phyloP scores from a whole-genome alignment of 108 stramenopile species.

The Licmophora abbreviata region DNA sequence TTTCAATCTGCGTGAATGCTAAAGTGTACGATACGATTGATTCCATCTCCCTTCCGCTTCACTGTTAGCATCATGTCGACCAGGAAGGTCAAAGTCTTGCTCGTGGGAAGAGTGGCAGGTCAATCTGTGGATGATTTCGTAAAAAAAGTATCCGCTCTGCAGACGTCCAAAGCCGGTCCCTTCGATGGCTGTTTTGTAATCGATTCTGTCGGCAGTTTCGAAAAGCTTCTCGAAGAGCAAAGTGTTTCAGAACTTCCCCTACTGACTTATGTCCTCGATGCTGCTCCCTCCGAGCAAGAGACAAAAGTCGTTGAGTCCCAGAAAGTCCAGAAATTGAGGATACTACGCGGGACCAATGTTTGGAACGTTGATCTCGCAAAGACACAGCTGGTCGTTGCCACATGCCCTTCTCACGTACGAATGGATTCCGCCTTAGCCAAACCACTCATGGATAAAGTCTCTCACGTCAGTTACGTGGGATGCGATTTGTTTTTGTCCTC shows the following conservation, averaged over 20 bases:
- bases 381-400: conserved; percentile 22
- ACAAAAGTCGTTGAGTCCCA: conserved; percentile 1
- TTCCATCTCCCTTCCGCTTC: no score
- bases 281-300: neutral
- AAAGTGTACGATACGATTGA: no score
- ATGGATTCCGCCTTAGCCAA: conserved; percentile 5
- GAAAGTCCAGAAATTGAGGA: conserved; percentile 10
- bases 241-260: conserved; percentile 15
- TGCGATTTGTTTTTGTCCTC: conserved; percentile 69
- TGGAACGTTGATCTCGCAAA: conserved; percentile 14
- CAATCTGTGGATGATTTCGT: conserved; percentile 33
- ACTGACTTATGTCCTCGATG: conserved; percentile 32
- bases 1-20: no score
- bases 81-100: conserved; percentile 47
- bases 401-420: conserved; percentile 23
- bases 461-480: conserved; percentile 41
- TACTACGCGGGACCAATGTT: conserved; percentile 15
- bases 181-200: conserved; percentile 73
- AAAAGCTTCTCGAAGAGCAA: neutral
- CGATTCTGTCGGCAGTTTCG: conserved; percentile 39
- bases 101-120: conserved; percentile 57
- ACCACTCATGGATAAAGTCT: conserved; percentile 25
- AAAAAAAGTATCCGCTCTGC: conserved; percentile 43
- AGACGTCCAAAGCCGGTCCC: conserved; percentile 75
- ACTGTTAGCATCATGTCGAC: no score